Evolutionary conservation across 106 monocot genomes (phyloP).

Genomic region (Gastrodia elata): DNA sequence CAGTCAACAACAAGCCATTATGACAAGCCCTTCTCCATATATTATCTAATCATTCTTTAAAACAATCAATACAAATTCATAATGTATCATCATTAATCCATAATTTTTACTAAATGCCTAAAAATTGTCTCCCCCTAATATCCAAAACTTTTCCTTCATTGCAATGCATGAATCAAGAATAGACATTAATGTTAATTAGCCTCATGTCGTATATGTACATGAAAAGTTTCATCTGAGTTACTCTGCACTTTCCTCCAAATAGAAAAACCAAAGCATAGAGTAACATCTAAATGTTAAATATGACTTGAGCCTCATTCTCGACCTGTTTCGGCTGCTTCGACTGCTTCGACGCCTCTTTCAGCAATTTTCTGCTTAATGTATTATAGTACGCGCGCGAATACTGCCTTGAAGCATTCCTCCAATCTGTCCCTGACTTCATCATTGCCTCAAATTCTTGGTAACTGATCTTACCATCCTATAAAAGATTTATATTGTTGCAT

Average conservation of each 20-base stretch:
- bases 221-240: no score
- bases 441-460: constrained; percentile 80
- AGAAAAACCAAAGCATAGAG: not conserved
- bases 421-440: constrained; percentile 81
- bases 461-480: constrained; percentile 83
- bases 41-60: no score
- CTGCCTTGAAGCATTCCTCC: constrained; percentile 72
- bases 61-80: no score
- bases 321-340: not conserved
- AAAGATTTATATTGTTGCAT: not conserved
- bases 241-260: not conserved
- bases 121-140: no score
- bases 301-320: not conserved
- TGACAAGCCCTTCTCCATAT: no score
- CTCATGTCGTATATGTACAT: no score
- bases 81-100: no score
- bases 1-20: no score
- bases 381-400: constrained; percentile 50
- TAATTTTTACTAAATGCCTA: no score
- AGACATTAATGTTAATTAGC: no score
- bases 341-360: constrained; percentile 18
- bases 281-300: not conserved
- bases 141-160: no score
- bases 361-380: constrained; percentile 50
- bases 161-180: no score